Evolutionary conservation across 495 filamentous ascomycete species (phyloP).

Genomic region (Thermochaetoides thermophila): DNA sequence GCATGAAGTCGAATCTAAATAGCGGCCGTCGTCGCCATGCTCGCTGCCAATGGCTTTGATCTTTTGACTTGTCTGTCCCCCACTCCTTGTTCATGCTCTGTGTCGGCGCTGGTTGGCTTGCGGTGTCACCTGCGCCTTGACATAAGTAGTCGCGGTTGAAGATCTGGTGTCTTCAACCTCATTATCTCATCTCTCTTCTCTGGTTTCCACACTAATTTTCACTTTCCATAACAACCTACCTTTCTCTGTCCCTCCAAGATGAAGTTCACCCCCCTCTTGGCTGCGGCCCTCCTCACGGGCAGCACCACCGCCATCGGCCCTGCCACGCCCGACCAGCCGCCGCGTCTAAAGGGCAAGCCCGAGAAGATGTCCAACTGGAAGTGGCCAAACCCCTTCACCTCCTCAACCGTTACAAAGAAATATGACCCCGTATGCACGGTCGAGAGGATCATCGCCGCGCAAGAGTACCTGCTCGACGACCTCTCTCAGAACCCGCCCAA

Average conservation of each 20-base stretch:
- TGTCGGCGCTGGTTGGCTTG: not conserved
- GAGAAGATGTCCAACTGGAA: conserved; percentile 13
- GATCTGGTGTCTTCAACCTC: too few species aligned
- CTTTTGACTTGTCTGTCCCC: too few species aligned
- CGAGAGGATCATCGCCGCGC: conserved; percentile 12
- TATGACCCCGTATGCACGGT: conserved; percentile 13
- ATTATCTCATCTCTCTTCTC: not conserved
- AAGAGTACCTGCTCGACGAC: conserved; percentile 21
- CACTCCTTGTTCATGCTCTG: too few species aligned
- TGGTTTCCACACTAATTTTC: not conserved
- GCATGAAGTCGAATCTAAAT: too few species aligned
- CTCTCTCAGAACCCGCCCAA: conserved; percentile 11
- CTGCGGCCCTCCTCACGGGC: conserved; percentile 8
- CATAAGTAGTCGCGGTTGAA: too few species aligned
- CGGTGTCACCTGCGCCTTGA: not conserved
- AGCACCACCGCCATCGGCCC: conserved; percentile 13
- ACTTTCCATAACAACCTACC: not conserved
- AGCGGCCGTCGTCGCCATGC: too few species aligned
- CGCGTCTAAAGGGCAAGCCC: conserved; percentile 13
- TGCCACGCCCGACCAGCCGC: conserved; percentile 5
- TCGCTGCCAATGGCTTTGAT: too few species aligned
- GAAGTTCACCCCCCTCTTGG: conserved; percentile 11
- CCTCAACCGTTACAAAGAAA: conserved; percentile 1
- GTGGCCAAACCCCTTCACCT: conserved; percentile 19
- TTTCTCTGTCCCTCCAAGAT: conserved; percentile 6